Conservation (phyloP, 225 moss, liverwort and hornwort species). For the Marchantia paleacea region DNA sequence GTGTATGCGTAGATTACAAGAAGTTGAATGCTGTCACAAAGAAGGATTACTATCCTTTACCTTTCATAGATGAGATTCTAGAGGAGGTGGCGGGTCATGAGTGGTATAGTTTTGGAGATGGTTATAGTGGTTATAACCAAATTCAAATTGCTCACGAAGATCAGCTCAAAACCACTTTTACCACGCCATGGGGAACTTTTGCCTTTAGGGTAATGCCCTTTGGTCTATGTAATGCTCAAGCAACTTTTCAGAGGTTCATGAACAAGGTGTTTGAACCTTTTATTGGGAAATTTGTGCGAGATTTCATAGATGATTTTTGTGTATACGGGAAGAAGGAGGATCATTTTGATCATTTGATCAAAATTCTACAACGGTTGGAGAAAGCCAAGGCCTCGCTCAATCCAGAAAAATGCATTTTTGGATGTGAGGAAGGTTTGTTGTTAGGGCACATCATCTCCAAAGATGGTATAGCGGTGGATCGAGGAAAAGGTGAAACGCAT, state of each 20-base stretch:
- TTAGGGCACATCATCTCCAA: slow-evolving; percentile 10
- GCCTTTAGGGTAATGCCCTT: slow-evolving; percentile 9
- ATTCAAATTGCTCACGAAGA: background rate
- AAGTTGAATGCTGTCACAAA: slow-evolving; percentile 5
- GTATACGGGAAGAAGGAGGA: background rate
- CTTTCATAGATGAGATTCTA: no score
- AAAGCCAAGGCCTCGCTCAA: background rate
- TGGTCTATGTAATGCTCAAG: slow-evolving; percentile 1
- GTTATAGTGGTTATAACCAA: background rate
- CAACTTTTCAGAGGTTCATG: slow-evolving; percentile 8
- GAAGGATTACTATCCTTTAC: background rate
- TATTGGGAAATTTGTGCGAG: background rate
- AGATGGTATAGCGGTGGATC: slow-evolving; percentile 8
- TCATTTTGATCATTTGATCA: slow-evolving; percentile 5
- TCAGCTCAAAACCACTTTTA: slow-evolving; percentile 7
- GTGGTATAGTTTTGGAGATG: slow-evolving; percentile 8
- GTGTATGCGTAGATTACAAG: background rate
- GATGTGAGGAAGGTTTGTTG: background rate
- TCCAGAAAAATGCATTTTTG: slow-evolving; percentile 19
- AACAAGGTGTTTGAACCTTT: background rate
- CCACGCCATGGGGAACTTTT: slow-evolving; percentile 13
- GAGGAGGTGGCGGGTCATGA: slow-evolving; percentile 5
- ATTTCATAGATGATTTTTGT: slow-evolving; percentile 14
- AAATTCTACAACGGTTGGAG: background rate
- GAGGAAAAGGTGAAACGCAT: background rate